phyloP scores from a whole-genome alignment of 257 asterid genomes.

The Capsicum baccatum region DNA sequence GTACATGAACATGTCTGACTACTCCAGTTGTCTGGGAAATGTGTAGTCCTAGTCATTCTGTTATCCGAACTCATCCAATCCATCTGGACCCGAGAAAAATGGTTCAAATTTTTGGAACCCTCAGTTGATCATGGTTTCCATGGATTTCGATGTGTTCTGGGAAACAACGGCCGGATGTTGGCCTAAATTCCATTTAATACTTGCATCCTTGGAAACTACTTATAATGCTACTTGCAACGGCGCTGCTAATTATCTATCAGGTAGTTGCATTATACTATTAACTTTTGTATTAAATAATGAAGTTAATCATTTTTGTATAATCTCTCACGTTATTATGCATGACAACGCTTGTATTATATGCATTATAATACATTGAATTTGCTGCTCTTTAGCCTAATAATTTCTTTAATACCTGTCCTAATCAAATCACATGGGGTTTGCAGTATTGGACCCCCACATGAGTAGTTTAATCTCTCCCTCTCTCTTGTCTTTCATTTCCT shows the following conservation, averaged over 20 bases:
- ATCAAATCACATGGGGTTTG: slow-evolving; percentile 85
- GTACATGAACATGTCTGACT: slow-evolving; percentile 20
- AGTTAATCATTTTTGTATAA: slow-evolving; percentile 38
- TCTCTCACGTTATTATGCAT: slow-evolving; percentile 64
- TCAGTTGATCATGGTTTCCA: slow-evolving; percentile 37
- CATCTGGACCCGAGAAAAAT: slow-evolving; percentile 19
- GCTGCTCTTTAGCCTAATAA: slow-evolving; percentile 52
- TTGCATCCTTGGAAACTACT: slow-evolving; percentile 45
- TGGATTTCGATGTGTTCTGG: slow-evolving; percentile 39
- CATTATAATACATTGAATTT: slow-evolving; percentile 61
- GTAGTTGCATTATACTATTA: slow-evolving; percentile 30
- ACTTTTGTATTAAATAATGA: slow-evolving; percentile 34
- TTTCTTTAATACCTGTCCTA: slow-evolving; percentile 60
- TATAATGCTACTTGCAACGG: slow-evolving; percentile 25
- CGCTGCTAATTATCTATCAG: not conserved
- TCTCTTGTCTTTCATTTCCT: slow-evolving; percentile 29
- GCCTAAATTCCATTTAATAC: slow-evolving; percentile 57
- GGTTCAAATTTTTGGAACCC: slow-evolving; percentile 24
- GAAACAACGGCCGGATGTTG: slow-evolving; percentile 52
- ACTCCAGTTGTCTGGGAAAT: not conserved
- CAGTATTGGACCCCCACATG: slow-evolving; percentile 66
- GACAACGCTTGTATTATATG: slow-evolving; percentile 46
- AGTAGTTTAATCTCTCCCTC: slow-evolving; percentile 46
- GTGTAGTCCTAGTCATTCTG: not conserved
- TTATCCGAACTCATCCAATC: slow-evolving; percentile 16